Percentiles rank a stretch among this genome's conserved stretches.
phyloP scores from a whole-genome alignment of 73 alveolate genomes.

The Paramecium primaurelia region DNA sequence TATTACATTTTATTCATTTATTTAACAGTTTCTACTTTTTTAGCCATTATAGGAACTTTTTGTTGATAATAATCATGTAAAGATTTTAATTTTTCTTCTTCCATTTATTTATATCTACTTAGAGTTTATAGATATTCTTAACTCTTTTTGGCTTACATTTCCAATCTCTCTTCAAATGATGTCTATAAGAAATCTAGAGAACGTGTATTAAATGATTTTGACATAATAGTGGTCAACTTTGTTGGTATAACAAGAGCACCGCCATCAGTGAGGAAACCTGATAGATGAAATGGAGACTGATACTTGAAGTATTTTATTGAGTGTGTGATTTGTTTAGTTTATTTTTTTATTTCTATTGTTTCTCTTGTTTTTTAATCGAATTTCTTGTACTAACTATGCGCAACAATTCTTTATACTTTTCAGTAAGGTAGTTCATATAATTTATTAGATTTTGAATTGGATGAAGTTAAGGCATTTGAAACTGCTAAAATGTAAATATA shows the following conservation, averaged over 20 bases:
- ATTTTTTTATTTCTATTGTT: not conserved
- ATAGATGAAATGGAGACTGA: not conserved
- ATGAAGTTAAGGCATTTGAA: not conserved
- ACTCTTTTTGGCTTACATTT: not conserved
- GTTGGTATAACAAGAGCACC: not conserved
- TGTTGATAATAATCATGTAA: slow-evolving; percentile 22
- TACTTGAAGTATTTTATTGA: slow-evolving; percentile 2
- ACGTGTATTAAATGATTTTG: slow-evolving; percentile 27
- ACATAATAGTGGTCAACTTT: not conserved
- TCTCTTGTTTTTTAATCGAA: not conserved
- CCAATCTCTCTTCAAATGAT: slow-evolving; percentile 20
- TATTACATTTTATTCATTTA: slow-evolving; percentile 15
- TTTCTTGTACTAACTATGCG: slow-evolving; percentile 12
- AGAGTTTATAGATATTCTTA: not conserved
- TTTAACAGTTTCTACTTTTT: not conserved
- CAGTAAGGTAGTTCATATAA: slow-evolving; percentile 23
- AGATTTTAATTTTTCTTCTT: not conserved
- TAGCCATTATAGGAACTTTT: not conserved
- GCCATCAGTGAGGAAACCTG: slow-evolving; percentile 38
- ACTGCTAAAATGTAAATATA: not conserved
- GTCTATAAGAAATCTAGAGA: not conserved
- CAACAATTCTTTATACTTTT: slow-evolving; percentile 8
- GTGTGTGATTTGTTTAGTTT: not conserved
- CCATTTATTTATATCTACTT: not conserved
- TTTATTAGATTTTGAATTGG: slow-evolving; percentile 1